A percentile compares a stretch with the other conserved stretches of the same genome.
These are phyloP conservation scores for Zygnema circumcarinatum DNA, from an alignment of 139 green algal species.

Conservation along the genomic window DNA sequence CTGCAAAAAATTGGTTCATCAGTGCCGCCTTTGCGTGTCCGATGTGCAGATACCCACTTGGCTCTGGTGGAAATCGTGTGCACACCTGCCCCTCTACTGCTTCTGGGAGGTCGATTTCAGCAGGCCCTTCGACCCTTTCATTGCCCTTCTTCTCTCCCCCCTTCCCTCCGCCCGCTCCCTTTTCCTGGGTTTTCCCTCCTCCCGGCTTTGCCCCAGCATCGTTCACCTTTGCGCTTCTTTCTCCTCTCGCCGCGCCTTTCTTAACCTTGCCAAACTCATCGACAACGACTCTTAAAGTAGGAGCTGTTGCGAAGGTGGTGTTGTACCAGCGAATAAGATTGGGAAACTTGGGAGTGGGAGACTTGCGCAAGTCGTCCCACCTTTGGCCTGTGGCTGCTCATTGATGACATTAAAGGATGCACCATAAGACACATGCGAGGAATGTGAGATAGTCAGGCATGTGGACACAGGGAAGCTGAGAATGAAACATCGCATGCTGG, in stretches of 20 bases:
- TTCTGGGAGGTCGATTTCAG: slow-evolving; percentile 85
- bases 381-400: slow-evolving; percentile 34
- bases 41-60: slow-evolving; percentile 90
- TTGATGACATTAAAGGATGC: too few relatives aligned
- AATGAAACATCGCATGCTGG: too few relatives aligned
- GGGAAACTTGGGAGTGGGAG: slow-evolving; percentile 58
- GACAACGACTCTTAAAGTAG: background rate
- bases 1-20: slow-evolving; percentile 93
- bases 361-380: slow-evolving; percentile 50
- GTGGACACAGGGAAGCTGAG: too few relatives aligned
- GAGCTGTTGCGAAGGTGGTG: background rate
- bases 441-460: too few relatives aligned
- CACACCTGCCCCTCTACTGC: slow-evolving; percentile 88
- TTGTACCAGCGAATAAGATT: slow-evolving; percentile 85
- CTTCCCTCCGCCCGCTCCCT: background rate
- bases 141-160: slow-evolving; percentile 1
- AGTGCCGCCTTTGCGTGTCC: slow-evolving; percentile 95
- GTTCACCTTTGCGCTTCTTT: background rate
- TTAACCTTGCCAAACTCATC: background rate
- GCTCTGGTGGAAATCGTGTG: slow-evolving; percentile 97
- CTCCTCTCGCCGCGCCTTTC: background rate
- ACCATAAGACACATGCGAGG: too few relatives aligned
- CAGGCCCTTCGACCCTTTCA: slow-evolving; percentile 63
- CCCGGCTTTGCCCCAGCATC: background rate
- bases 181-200: background rate